Base-by-base conservation (phyloP, 352 stramenopile species). In the Globisporangium iwayamae region DNA sequence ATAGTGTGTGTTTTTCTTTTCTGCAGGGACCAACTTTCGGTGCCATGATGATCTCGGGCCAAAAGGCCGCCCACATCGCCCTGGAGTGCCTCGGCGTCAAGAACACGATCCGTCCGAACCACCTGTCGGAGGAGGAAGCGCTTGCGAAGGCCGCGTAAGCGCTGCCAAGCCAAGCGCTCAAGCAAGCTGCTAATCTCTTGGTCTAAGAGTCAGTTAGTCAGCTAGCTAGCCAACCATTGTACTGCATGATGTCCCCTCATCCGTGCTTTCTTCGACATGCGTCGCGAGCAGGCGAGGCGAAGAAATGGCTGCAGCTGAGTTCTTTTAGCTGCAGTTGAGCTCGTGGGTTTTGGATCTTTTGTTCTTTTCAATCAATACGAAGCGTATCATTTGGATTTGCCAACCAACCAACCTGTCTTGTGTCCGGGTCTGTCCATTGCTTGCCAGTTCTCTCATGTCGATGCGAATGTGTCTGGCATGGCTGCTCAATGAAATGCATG, bases 1-100 rank as follows among this genome's bases (percentile, higher is more conserved):
- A 56, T 10, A 50, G 3, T 22, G 10, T 30, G 3, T 22, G 2
- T 47, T 32, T 6, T 45, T 56, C 53, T 6, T 20, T 1, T 54
- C 5, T 28, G 38, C 45, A 83, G 74, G 78, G 78, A 43, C 78
- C 78, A 48, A 87, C 78, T 32, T 87, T 87, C 34, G 78, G 78
- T 46, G 78, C 75, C 41, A 87, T 87, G 78, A 87, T 87, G 78
- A 87, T 87, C 67, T 87, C 78, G 39, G 78, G 78, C 30, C 78
- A 87, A 59, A 87, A 87, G 74, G 78, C 78, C 2, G 78, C 78
- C 55, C 78, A 87, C 65, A 71, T 87, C 56, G 75, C 78, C 48
- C 63, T 87, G 34, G 76, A 87, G 66, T 79, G 75, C 50, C 74
- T 87, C 43, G 78, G 78, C 51, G 75, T 87, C 60, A 75, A 85